These are phyloP conservation scores for Geotrichum histeridarum DNA, from an alignment of 1,139 yeast genomes.

Conservation along the genomic window DNA sequence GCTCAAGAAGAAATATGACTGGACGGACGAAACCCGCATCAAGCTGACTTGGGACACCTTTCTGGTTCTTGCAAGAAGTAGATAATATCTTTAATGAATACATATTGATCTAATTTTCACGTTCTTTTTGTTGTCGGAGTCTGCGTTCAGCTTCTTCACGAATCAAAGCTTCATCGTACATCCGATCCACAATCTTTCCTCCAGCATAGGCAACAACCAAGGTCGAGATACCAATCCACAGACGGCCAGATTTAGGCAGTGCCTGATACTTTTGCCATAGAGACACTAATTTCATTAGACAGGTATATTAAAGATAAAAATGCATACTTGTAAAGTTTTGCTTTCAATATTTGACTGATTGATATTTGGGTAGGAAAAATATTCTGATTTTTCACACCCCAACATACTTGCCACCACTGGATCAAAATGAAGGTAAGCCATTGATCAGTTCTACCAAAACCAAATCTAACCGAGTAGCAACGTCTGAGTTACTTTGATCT, in stretches of 20 bases:
- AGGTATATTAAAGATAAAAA: not conserved
- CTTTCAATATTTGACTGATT: not conserved
- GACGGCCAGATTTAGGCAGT: slow-evolving; percentile 48
- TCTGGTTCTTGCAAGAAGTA: slow-evolving; percentile 42
- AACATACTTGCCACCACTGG: not conserved
- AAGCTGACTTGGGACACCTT: slow-evolving; percentile 58
- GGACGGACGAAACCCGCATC: slow-evolving; percentile 45
- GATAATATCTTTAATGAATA: not conserved
- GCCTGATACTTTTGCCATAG: slow-evolving; percentile 45
- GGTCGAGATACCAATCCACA: slow-evolving; percentile 53
- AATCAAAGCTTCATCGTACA: slow-evolving; percentile 46
- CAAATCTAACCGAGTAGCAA: slow-evolving; percentile 47
- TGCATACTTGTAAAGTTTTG: not conserved
- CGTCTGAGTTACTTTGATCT: slow-evolving; percentile 81
- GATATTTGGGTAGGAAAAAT: not conserved
- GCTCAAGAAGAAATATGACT: slow-evolving; percentile 41
- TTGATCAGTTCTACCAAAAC: not conserved
- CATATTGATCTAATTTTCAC: not conserved
- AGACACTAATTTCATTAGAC: slow-evolving; percentile 11
- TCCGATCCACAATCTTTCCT: slow-evolving; percentile 46
- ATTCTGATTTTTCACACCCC: slow-evolving; percentile 2
- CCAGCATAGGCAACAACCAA: slow-evolving; percentile 50
- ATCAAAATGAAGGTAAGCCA: slow-evolving; percentile 15
- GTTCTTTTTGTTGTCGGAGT: slow-evolving; percentile 13
- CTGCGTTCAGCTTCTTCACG: slow-evolving; percentile 41